Evolutionary conservation across 768 basidiomycete species (phyloP), one percentile per base, ranked within the genome.

Genomic region (Rhodotorula babjevae): DNA sequence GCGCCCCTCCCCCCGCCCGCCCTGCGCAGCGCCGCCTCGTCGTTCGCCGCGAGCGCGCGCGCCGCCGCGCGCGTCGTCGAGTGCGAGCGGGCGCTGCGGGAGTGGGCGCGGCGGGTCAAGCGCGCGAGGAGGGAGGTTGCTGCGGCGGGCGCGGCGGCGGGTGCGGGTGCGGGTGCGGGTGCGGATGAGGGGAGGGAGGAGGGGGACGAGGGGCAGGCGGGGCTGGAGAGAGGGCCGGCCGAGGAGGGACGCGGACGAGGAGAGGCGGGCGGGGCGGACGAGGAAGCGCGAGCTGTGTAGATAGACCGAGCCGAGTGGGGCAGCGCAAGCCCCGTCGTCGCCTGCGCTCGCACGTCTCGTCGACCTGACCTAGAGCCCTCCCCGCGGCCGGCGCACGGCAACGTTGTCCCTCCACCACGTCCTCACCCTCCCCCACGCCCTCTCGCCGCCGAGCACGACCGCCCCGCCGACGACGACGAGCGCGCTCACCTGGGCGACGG

Each of bases 1-100:
- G 61, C 67, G 2, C 33, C 71, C 25, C 33, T 72, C n/a, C 67
- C 71, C 21, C 71, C 71, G 10, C 63, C 63, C 3, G 12, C 63
- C 0, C 59, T 72, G 3, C 56, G 71, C 10, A 0, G 44, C 9
- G 31, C 67, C 10, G 47, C 67, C 4, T n/a, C 31, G 1, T 2
- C 49, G 14, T 72, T 72, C 31, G 44, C 18, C 15, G 1, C n/a
- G 25, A 59, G 27, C 15, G 3, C 49, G n/a, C 36, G 5, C 3
- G 25, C 55, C 0, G 59, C 40, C 0, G 63, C 56, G 16, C 23
- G 21, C 23, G 40, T 68, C 2, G 67, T 68, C 2, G 63, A 65
- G 44, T 11, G 33, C 36, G 71, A 64, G 49, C 16, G 49, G 57
- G 10, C 27, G 21, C 27, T 72, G 57, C 33, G 62, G 27, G 62